Base-by-base conservation (phyloP, 2,329 filamentous ascomycete genomes). In the Pseudocercospora macadamiae region DNA sequence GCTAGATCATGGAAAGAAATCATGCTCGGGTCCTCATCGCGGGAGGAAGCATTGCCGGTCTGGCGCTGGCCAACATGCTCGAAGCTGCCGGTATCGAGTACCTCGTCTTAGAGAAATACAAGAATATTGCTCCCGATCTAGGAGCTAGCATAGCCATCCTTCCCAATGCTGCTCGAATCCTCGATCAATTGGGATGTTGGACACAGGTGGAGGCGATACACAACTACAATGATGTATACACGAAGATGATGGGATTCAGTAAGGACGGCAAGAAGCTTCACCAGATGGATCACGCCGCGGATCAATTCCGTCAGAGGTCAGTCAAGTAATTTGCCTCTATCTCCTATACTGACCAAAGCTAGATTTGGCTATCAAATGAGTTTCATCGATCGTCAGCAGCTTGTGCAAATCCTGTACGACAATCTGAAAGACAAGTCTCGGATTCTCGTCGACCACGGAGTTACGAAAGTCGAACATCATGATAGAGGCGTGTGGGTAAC, bases 141-240 rank as follows among this genome's bases (percentile, higher is more conserved):
- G 54, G 54, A 25, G 54, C 54, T 21, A 48, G 37, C 23, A 57
- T 57, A 10, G 54, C n/a, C n/a, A 19, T 57, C 7, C 32, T 42
- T n/a, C 47, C 54, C 2, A 51, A 57, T 57, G 32, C 23, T 28
- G 23, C 36, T 9, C 45, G 54, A 9, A 16, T 57, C 5, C 54
- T 57, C 14, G 54, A 57, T 44, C 54, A 57, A 23, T 52, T 57
- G 12, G 54, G 47, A 18, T 51, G 48, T 5, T 57, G 19, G 21
- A 32, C 51, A 18, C 30, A 37, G 47, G 32, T 36, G 10, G 32
- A 36, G 16, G 32, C 5, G 8, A 3, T 36, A n/a, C 16, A 36
- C 32, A 36, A 36, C 10, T 6, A 36, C 16, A 16, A 36, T 14
- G 32, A 36, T 6, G 32, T 36, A 9, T 36, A 36, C 32, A n/a